A percentile compares a stretch with the other conserved stretches of the same genome.
Evolutionary conservation across 2,329 filamentous ascomycete genomes (phyloP).

Genomic region (Hypomyces perniciosus): DNA sequence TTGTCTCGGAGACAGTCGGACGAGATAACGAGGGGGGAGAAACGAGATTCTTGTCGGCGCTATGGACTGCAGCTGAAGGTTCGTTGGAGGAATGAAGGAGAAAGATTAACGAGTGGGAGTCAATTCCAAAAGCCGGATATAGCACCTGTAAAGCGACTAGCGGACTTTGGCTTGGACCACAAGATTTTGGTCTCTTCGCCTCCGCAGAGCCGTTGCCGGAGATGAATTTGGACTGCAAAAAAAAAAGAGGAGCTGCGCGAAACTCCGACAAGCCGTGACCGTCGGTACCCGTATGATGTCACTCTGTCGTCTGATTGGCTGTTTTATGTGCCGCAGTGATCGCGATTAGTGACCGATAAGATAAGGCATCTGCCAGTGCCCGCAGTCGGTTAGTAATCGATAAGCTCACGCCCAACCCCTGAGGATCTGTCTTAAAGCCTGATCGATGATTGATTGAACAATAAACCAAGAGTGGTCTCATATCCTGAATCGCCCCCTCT

Average conservation of each 20-base stretch:
- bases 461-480: too few relatives aligned
- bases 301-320: conserved; percentile 9
- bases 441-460: too few relatives aligned
- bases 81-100: too few relatives aligned
- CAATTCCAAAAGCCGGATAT: too few relatives aligned
- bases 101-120: too few relatives aligned
- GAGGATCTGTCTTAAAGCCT: too few relatives aligned
- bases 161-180: too few relatives aligned
- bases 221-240: conserved; percentile 6
- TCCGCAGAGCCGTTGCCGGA: conserved; percentile 8
- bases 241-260: background rate
- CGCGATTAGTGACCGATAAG: conserved; percentile 11
- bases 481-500: too few relatives aligned
- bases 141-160: too few relatives aligned
- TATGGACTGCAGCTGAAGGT: too few relatives aligned
- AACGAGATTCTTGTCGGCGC: too few relatives aligned
- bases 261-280: background rate
- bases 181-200: background rate
- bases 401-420: background rate
- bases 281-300: conserved; percentile 12
- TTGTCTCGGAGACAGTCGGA: background rate
- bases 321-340: background rate
- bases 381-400: conserved; percentile 4
- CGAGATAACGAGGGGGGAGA: too few relatives aligned
- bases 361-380: background rate